Evolutionary conservation across 495 filamentous ascomycete genomes (phyloP), one percentile per base, ranked within the genome.

Genomic region (Neurospora africana): DNA sequence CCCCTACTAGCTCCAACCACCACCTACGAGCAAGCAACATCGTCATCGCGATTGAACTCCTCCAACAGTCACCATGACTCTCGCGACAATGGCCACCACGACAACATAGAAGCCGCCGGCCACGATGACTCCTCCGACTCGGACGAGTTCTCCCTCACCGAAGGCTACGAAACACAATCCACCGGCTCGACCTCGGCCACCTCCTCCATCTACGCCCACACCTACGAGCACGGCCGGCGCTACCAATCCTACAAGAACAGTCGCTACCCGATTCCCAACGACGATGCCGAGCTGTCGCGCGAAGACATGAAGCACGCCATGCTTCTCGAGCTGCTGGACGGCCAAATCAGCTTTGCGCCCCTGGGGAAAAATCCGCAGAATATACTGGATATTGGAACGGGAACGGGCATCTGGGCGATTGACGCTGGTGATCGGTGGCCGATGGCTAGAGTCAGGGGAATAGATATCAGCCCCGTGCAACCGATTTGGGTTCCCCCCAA

Each of bases 211-310:
- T 80, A 77, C 68, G 77, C 82, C 40, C 82, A 84, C 72, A 75
- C 78, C 10, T 82, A 79, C 69, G 86, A 89, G 76, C 87, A 90
- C 72, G 88, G 88, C 15, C 83, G 88, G 17, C 82, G 88, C 30
- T 90, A 89, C 75, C 86, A 89, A 69, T 79, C 82, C 61, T 89
- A 85, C 73, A 83, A 71, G 80, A 83, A 86, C 72, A 85, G 86
- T 7, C 80, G 79, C 67, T 89, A 90, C 72, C 76, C 82, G 0
- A 78, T 89, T 43, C 88, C 88, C 6, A 88, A 88, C 74, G 87
- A 89, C 73, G 86, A 88, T 39, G 75, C 78, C 23, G 83, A 86
- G 77, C 84, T 85, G 69, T 76, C 82, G 65, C 80, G 83, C 36
- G 82, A 86, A 68, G 83, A 85, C 68, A 79, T 85, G 73, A 83